Evolutionary conservation across 805 yeast genomes (phyloP).

Genomic region (Zygoascus tannicola): DNA sequence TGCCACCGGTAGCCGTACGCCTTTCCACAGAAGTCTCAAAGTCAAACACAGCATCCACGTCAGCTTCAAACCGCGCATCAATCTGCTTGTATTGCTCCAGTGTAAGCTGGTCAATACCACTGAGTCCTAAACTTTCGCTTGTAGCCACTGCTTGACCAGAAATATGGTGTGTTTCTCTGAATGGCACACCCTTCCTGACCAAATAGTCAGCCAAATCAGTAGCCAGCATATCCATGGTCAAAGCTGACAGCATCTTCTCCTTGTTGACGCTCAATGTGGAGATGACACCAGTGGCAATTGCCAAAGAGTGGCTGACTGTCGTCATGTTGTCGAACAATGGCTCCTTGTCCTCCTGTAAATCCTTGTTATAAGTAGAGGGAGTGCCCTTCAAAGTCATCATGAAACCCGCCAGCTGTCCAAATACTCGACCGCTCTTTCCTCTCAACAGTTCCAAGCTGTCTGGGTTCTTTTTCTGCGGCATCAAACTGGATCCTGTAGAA

Average conservation of each 20-base stretch:
- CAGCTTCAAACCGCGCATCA: conserved; percentile 70
- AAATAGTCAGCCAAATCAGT: conserved; percentile 97
- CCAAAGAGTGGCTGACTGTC: conserved; percentile 87
- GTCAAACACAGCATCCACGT: conserved; percentile 77
- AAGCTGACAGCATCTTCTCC: conserved; percentile 72
- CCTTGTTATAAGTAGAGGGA: conserved; percentile 96
- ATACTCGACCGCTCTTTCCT: conserved; percentile 96
- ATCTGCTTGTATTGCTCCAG: conserved; percentile 70
- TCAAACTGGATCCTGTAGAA: conserved; percentile 94
- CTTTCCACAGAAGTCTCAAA: conserved; percentile 94
- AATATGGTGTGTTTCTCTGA: conserved; percentile 97
- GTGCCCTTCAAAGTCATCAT: conserved; percentile 94
- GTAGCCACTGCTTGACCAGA: conserved; percentile 93
- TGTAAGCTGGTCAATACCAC: conserved; percentile 80
- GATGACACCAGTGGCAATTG: conserved; percentile 93
- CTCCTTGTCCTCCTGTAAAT: conserved; percentile 98
- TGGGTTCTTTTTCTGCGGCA: conserved; percentile 99
- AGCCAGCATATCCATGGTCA: conserved; percentile 98
- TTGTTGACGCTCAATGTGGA: conserved; percentile 71
- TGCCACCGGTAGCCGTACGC: conserved; percentile 95
- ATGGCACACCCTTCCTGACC: conserved; percentile 96
- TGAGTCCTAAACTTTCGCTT: conserved; percentile 68
- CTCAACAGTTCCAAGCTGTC: conserved; percentile 90
- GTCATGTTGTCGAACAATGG: conserved; percentile 87
- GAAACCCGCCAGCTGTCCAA: conserved; percentile 91